phyloP scores from a whole-genome alignment of 228 moss, liverwort and hornwort species.

The Sphagnum magellanicum region DNA sequence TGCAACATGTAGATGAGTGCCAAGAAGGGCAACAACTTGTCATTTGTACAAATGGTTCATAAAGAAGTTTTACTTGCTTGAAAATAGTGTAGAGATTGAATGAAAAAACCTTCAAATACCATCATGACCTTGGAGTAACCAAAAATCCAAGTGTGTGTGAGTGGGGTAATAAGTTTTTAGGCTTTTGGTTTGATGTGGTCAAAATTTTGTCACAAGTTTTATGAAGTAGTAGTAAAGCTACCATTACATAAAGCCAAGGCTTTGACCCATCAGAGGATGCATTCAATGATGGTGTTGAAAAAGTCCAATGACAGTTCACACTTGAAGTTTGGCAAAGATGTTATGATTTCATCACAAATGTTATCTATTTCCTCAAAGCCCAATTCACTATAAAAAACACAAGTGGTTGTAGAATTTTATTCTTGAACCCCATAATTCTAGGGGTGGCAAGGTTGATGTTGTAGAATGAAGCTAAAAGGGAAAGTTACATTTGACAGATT shows the following conservation, averaged over 20 bases:
- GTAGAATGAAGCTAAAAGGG: constrained; percentile 71
- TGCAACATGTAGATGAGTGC: no score
- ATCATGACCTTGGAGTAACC: no score
- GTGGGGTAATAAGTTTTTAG: no score
- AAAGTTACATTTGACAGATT: constrained; percentile 83
- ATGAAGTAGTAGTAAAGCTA: constrained; percentile 97
- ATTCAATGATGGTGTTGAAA: constrained; percentile 79
- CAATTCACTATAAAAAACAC: constrained; percentile 22
- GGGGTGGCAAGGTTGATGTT: constrained; percentile 33
- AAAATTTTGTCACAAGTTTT: constrained; percentile 45
- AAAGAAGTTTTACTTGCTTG: no score
- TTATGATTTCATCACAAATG: constrained; percentile 92
- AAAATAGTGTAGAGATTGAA: no score
- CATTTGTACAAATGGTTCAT: no score
- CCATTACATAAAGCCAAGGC: constrained; percentile 90
- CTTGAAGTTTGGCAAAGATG: constrained; percentile 72
- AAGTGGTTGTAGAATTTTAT: constrained; percentile 25
- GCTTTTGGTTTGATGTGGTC: no score
- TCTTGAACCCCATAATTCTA: constrained; percentile 40
- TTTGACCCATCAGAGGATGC: constrained; percentile 92
- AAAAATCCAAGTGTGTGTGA: no score
- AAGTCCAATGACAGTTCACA: constrained; percentile 65
- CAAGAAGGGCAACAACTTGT: no score
- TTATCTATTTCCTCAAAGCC: constrained; percentile 78
- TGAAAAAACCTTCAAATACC: no score